Evolutionary conservation across 2,329 filamentous ascomycete genomes (phyloP).

Genomic region (Colletotrichum sp.): DNA sequence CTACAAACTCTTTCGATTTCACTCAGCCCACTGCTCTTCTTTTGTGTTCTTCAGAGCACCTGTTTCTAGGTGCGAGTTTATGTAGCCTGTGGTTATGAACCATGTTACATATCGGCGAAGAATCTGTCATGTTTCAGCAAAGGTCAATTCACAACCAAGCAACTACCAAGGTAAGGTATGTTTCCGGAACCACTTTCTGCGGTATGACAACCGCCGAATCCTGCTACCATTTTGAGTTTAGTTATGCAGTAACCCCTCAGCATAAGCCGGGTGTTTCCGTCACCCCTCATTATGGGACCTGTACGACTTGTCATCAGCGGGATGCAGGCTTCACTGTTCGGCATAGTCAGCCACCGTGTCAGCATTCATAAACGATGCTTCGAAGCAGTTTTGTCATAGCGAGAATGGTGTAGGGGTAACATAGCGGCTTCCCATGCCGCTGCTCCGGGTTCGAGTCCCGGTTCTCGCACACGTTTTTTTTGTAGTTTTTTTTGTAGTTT

Average conservation of each 20-base stretch:
- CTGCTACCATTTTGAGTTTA: neutral
- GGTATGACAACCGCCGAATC: neutral
- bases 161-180: neutral
- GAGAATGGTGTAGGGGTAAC: constrained; percentile 19
- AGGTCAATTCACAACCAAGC: neutral
- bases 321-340: neutral
- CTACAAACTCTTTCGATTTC: neutral
- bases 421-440: constrained; percentile 14
- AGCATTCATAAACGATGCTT: neutral
- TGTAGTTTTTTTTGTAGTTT: too few species aligned
- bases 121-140: neutral
- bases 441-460: constrained; percentile 17
- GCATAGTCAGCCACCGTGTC: neutral
- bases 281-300: neutral
- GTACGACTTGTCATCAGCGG: neutral
- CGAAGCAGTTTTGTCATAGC: accelerated
- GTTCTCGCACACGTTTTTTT: neutral
- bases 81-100: neutral
- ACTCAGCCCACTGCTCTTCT: neutral
- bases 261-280: neutral
- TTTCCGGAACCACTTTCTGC: neutral
- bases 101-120: neutral
- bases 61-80: neutral
- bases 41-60: neutral
- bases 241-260: neutral